Conservation (phyloP, 805 yeast genomes). For the Candida jianshihensis region DNA sequence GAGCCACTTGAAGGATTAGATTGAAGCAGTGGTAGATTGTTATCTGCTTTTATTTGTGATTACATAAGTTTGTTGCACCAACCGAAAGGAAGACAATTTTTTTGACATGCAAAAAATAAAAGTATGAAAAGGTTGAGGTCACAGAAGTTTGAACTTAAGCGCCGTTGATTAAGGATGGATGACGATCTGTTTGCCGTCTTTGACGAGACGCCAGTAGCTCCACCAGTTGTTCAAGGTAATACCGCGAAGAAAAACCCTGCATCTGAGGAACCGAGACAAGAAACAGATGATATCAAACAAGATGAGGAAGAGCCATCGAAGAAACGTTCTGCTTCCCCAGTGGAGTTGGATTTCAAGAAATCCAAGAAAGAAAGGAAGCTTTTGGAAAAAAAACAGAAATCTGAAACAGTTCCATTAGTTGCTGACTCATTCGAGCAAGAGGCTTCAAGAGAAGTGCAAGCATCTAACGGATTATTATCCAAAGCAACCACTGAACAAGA, state of each 20-base stretch:
- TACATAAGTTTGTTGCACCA: no score
- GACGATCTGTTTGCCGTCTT: conserved; percentile 61
- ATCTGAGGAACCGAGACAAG: conserved; percentile 5
- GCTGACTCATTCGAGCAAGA: conserved; percentile 85
- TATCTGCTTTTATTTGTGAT: no score
- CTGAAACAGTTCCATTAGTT: conserved; percentile 61
- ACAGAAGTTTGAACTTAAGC: background rate
- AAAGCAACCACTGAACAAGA: conserved; percentile 26
- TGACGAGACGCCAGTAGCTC: conserved; percentile 42
- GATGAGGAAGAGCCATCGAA: conserved; percentile 19
- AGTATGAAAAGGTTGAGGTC: background rate
- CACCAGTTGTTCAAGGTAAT: conserved; percentile 12
- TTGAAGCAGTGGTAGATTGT: no score
- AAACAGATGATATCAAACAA: conserved; percentile 4
- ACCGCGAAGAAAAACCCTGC: conserved; percentile 2
- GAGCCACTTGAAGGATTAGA: no score
- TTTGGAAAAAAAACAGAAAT: conserved; percentile 33
- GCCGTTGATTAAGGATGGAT: conserved; percentile 12
- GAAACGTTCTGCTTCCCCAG: conserved; percentile 20
- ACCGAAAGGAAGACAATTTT: no score
- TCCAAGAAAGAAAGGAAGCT: conserved; percentile 24
- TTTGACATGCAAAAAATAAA: background rate
- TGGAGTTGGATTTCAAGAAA: conserved; percentile 8
- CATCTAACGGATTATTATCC: conserved; percentile 62
- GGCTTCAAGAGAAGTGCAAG: conserved; percentile 83